Evolutionary conservation across 2,329 filamentous ascomycete species (phyloP).

Genomic region (Arachnomyces sp.): DNA sequence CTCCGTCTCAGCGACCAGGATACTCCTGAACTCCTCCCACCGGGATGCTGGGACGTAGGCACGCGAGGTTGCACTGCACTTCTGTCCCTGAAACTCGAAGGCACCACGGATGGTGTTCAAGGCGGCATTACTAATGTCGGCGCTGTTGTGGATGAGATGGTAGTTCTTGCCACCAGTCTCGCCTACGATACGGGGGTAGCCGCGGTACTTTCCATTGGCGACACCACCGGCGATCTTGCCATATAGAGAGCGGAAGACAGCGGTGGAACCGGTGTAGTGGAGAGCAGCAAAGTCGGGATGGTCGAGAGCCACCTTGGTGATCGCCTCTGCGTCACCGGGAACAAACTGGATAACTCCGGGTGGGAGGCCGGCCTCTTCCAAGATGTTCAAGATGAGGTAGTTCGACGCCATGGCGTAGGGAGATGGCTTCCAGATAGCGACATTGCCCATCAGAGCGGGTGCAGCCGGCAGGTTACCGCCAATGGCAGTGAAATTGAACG

Average conservation of each 20-base stretch:
- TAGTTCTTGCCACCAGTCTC: conserved; percentile 95
- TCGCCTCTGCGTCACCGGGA: conserved; percentile 75
- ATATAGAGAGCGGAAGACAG: conserved; percentile 82
- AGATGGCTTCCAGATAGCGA: conserved; percentile 95
- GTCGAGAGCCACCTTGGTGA: conserved; percentile 68
- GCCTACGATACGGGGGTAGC: conserved; percentile 82
- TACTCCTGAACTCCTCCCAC: conserved; percentile 63
- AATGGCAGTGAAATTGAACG: conserved; percentile 97
- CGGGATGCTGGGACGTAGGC: conserved; percentile 69
- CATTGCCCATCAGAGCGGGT: conserved; percentile 85
- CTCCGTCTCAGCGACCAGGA: conserved; percentile 60
- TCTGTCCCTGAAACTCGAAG: conserved; percentile 87
- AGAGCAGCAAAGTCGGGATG: conserved; percentile 82
- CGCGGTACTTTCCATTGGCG: conserved; percentile 70
- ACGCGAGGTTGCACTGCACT: conserved; percentile 79
- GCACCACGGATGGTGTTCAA: conserved; percentile 78
- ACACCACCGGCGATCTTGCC: conserved; percentile 77
- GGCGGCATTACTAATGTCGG: conserved; percentile 70
- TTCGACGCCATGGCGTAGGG: conserved; percentile 82
- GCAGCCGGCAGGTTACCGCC: conserved; percentile 77
- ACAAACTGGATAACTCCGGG: conserved; percentile 89
- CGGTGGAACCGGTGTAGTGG: conserved; percentile 90
- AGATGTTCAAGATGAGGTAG: conserved; percentile 82
- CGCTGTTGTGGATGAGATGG: conserved; percentile 70
- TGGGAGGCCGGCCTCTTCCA: conserved; percentile 84